Evolutionary conservation across 2,329 filamentous ascomycete genomes (phyloP), one percentile per base, ranked within the genome.

Genomic region (Westerdykella aurantiaca): DNA sequence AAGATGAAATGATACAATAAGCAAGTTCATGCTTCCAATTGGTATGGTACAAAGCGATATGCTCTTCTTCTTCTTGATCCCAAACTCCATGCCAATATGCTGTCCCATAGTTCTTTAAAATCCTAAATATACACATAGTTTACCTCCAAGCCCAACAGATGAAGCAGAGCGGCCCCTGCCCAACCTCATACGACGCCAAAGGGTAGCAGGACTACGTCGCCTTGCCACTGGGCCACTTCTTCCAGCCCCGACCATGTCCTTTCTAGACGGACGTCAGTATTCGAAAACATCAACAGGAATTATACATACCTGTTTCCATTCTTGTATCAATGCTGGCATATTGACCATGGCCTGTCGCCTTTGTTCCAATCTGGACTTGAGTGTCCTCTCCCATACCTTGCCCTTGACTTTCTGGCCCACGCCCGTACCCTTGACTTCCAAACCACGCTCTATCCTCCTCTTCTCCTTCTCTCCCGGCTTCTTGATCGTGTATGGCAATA

Each of bases 401-500:
- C 93, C 93, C 84, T 97, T 98, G 67, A 96, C 91, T 70, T 79
- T 83, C 72, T 96, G 83, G 45, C 89, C 91, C 55, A 88, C 82
- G 76, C 93, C 91, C 1, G 91, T 97, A 58, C 91, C 91, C 79
- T 90, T 91, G 46, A 96, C 86, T 50, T 83, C 78, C 67, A 95
- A 66, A 39, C 90, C 91, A 52, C 84, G 78, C 73, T 94, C 86
- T 46, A 88, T 80, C 45, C 87, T 75, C 66, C 82, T 79, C 59
- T 80, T 77, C 60, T 89, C 78, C 67, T 77, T 82, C 64, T 80
- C 78, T 55, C 82, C 84, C 2, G 83, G 84, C 56, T 82, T 82
- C 78, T 95, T 95, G 46, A 74, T 74, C 10, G 85, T 86, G 55
- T 78, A 79, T 0, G 90, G 90, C 47, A 96, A 70, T 55, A 95